A percentile compares a stretch with the other conserved stretches of the same genome.
phyloP scores from a whole-genome alignment of 306 rosid species.

The Quercus gilva region DNA sequence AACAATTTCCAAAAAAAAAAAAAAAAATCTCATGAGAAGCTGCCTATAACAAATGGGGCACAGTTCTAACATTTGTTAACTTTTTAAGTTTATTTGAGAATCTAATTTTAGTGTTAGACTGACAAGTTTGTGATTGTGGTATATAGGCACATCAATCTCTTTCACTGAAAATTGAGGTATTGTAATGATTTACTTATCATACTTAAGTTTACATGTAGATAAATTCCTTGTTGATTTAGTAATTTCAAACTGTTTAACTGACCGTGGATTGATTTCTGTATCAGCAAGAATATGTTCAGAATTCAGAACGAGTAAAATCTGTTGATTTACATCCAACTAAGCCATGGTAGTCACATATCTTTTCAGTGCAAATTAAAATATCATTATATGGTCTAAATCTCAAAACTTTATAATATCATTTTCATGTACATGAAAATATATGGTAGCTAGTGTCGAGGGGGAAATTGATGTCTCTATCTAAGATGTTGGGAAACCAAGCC shows the following conservation, averaged over 20 bases:
- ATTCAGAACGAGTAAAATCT: conserved; percentile 72
- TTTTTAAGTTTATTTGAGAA: not conserved
- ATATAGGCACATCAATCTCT: conserved; percentile 34
- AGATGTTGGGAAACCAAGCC: no score
- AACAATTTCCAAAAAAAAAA: no score
- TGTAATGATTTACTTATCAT: not conserved
- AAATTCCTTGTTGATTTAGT: not conserved
- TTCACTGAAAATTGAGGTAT: conserved; percentile 51
- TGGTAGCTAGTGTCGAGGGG: no score
- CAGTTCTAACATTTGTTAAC: not conserved
- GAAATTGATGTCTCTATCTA: no score
- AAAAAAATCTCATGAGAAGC: no score
- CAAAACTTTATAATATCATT: not conserved
- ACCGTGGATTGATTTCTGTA: conserved; percentile 11
- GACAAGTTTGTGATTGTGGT: conserved; percentile 17
- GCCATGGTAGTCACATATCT: conserved; percentile 61
- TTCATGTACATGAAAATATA: no score
- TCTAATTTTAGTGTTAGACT: not conserved
- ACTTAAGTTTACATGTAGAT: not conserved
- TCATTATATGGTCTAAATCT: no score
- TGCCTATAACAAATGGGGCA: no score
- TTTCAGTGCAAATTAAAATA: no score
- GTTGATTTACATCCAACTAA: conserved; percentile 74
- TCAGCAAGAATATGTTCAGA: conserved; percentile 61
- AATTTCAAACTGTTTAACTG: not conserved